A percentile compares a stretch with the other conserved stretches of the same genome.
Evolutionary conservation across 2,329 filamentous ascomycete species (phyloP).

Genomic region (Colletotrichum agaves): DNA sequence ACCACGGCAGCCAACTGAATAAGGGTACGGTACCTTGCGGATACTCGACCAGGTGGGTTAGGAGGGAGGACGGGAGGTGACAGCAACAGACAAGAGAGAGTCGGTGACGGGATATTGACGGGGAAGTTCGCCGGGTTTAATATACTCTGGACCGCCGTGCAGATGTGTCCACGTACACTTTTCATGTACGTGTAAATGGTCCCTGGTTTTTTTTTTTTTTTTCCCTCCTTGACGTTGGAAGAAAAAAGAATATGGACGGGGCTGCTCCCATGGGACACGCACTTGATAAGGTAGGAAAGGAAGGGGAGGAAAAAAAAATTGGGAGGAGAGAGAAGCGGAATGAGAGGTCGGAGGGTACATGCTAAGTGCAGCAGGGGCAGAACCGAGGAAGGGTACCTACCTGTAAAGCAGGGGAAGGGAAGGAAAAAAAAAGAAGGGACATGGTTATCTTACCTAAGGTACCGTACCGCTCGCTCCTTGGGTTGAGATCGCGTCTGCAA

Average conservation of each 20-base stretch:
- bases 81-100: neutral
- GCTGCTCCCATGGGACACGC: constrained; percentile 11
- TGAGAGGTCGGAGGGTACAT: constrained; percentile 32
- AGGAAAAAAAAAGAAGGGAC: constrained; percentile 16
- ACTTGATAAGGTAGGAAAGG: constrained; percentile 22
- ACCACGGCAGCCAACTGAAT: constrained; percentile 30
- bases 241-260: constrained; percentile 10
- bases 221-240: constrained; percentile 22
- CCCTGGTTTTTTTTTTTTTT: constrained; percentile 22
- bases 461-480: constrained; percentile 12
- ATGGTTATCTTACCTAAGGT: constrained; percentile 10
- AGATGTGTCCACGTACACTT: neutral
- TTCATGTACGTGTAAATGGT: constrained; percentile 27
- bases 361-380: constrained; percentile 28
- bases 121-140: constrained; percentile 30
- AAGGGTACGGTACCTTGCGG: constrained; percentile 15
- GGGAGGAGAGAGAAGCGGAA: constrained; percentile 19
- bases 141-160: constrained; percentile 28
- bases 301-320: neutral
- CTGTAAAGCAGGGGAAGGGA: neutral
- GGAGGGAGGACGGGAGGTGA: too few species aligned
- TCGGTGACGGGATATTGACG: constrained; percentile 14
- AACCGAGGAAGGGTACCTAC: constrained; percentile 32
- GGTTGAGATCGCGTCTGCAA: constrained; percentile 27
- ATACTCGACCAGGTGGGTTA: neutral